Evolutionary conservation across 352 stramenopile species (phyloP).

Genomic region (Phytophthora colocasiae): DNA sequence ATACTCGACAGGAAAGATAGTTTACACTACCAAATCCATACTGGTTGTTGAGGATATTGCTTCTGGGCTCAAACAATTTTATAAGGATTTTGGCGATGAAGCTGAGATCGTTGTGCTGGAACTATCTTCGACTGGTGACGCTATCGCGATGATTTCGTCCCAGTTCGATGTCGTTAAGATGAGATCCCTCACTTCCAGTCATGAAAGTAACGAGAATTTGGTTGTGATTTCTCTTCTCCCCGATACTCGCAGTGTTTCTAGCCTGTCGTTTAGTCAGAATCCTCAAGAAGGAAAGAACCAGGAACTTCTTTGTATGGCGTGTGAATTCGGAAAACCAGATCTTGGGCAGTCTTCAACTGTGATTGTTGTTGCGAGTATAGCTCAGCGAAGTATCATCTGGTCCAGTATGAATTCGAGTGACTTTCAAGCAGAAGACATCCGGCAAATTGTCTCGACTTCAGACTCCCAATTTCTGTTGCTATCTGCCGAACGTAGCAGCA

Average conservation of each 20-base stretch:
- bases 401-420: constrained; percentile 17
- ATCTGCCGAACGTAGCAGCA: constrained; percentile 19
- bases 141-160: constrained; percentile 35
- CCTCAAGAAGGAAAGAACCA: neutral
- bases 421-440: constrained; percentile 6
- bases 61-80: constrained; percentile 34
- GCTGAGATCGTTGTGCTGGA: constrained; percentile 38
- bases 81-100: constrained; percentile 10
- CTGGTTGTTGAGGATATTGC: constrained; percentile 51
- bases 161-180: constrained; percentile 30
- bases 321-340: constrained; percentile 10
- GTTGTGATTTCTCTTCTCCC: constrained; percentile 18
- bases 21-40: constrained; percentile 23
- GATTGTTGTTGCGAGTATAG: constrained; percentile 22
- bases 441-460: constrained; percentile 27
- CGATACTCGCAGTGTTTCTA: constrained; percentile 15
- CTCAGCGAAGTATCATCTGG: constrained; percentile 28
- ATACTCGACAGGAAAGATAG: constrained; percentile 37
- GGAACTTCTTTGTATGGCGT: constrained; percentile 39
- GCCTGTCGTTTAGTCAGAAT: constrained; percentile 28
- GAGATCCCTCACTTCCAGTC: constrained; percentile 8
- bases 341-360: neutral
- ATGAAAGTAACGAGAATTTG: neutral
- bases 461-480: constrained; percentile 35
- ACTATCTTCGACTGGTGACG: constrained; percentile 32